Base-by-base conservation (phyloP, 139 green algal genomes). In the Tetraselmis chui region DNA sequence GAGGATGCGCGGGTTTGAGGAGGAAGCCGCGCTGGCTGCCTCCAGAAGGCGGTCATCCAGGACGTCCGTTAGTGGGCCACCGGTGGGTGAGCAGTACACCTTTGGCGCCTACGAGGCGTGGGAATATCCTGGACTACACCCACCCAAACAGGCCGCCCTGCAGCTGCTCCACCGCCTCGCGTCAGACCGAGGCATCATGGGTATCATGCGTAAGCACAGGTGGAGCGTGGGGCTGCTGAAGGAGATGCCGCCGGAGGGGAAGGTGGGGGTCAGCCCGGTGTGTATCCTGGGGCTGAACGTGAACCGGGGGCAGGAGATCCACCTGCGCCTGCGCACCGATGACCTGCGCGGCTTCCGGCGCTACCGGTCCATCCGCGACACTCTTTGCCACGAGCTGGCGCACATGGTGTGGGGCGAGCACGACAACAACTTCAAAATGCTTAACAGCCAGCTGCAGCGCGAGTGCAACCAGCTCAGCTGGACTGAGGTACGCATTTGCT, bases 401-500 rank as follows among this genome's bases (percentile, higher is more conserved):
- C 94, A 97, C 90, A 97, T 95, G 89, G 93, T 95, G 84, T 84
- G 80, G 25, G 32, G 81, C n/a, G 92, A 96, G 28, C 94, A 98
- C 80, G 92, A 95, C 86, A 79, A 80, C 59, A 85, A 91, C 31
- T 98, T 98, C 87, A 96, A 97, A 84, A 67, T 82, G 28, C 85
- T 94, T 30, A 94, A 95, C 86, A 89, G 78, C 26, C 86, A 92
- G 89, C 82, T 93, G 45, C 81, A 85, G 0, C 59, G 80, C 0
- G 89, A 92, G 80, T 88, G 81, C 82, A 75, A 81, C 1, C 23
- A 75, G 25, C 75, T 90, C 30, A 77, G 86, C 74, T 87, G 84
- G 82, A 82, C 74, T 1, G 30, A 31, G 2, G 32, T 28, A n/a
- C 30, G 67, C 29, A 83, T 29, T 67, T 18, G n/a, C n/a, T n/a